Evolutionary conservation across 495 filamentous ascomycete species (phyloP), one percentile per base, ranked within the genome.

Genomic region (Hypoxylon trugodes): DNA sequence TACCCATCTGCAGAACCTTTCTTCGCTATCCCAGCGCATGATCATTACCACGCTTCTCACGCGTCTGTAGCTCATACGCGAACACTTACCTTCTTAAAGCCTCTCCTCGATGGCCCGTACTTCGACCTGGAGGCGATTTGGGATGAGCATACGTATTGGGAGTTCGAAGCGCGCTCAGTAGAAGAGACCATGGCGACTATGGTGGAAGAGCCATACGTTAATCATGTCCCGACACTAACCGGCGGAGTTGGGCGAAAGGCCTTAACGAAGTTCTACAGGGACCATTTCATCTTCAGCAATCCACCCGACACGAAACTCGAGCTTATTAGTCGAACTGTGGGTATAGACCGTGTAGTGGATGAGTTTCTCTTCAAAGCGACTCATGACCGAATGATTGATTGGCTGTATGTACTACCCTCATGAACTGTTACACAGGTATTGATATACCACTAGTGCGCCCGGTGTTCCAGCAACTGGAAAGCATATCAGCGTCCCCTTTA

Each of bases 251-350:
- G 92, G 0, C 71, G 82, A 4, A 78, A 84, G 35, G 82, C 84
- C 7, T 75, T 95, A n/a, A 81, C 82, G 1, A 73, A 78, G 9
- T 96, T 96, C 71, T 96, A 96, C 69, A 81, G 82, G 0, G 73
- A 91, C 7, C 84, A 89, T 69, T 96, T 96, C 74, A 84, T 93
- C 26, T 85, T 86, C 10, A 78, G 79, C 47, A 86, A 93, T 26
- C 89, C 91, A 1, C 81, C 79, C 0, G 88, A 88, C 12, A 84
- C 90, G 59, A 77, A 74, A 22, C 81, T 93, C 56, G 86, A 89
- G 36, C 81, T 96, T 1, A 68, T 95, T 4, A 90, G 87, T 4
- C 81, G 91, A 12, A 95, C 91, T 0, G 76, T 86, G 10, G 84
- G 83, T 3, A 65, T 82, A 7, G 84, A 86, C 42, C 73, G 82